Evolutionary conservation across 192 early-diverging fungal genomes (phyloP).

Genomic region (Irineochytrium annulatum): DNA sequence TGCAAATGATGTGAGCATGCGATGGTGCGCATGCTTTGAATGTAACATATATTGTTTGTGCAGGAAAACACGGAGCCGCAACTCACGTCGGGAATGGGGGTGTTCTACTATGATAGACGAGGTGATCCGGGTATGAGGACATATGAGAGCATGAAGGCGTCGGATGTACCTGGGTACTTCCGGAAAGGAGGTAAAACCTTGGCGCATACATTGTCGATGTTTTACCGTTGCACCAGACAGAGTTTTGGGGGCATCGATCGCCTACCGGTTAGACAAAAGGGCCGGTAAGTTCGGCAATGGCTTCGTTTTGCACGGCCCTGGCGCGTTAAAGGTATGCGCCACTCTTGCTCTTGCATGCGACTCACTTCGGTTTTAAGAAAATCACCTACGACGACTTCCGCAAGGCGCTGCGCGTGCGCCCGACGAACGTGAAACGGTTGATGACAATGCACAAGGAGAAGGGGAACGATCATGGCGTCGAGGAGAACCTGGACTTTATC

Average conservation of each 20-base stretch:
- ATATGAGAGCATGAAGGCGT: neutral
- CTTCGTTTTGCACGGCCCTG: too few species aligned
- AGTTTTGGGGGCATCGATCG: conserved; percentile 5
- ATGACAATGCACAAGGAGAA: too few species aligned
- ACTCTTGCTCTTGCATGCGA: too few species aligned
- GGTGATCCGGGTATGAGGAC: conserved; percentile 4
- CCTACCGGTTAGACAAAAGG: too few species aligned
- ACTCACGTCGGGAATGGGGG: neutral
- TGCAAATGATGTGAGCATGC: neutral
- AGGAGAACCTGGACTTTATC: too few species aligned
- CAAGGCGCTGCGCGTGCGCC: neutral
- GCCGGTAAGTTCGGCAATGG: too few species aligned
- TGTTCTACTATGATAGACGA: conserved; percentile 5
- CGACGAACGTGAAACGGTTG: too few species aligned
- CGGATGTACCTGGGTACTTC: conserved; percentile 9
- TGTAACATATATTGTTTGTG: neutral
- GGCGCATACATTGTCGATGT: too few species aligned
- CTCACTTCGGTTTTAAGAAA: too few species aligned
- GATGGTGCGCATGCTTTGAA: neutral
- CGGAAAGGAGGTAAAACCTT: too few species aligned
- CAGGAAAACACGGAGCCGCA: neutral
- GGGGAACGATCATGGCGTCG: too few species aligned
- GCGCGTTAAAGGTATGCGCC: too few species aligned
- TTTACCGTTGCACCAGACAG: conserved; percentile 3
- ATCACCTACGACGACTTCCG: neutral